These are phyloP conservation scores for Paratinospora sagittata DNA, from an alignment of 164 flowering plant genomes.

Conservation along the genomic window DNA sequence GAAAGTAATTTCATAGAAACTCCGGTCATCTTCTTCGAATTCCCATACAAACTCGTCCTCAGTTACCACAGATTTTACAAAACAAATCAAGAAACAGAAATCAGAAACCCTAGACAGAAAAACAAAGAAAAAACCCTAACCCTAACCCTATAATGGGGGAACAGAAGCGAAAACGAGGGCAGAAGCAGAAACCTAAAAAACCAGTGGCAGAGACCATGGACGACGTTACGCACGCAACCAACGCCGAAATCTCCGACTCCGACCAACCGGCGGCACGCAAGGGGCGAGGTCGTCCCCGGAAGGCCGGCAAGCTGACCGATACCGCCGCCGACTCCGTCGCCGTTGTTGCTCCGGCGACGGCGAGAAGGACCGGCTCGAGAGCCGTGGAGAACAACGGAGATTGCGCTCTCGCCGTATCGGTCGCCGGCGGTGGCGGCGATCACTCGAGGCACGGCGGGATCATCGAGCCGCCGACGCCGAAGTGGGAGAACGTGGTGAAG, in stretches of 20 bases:
- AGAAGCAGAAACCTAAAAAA: constrained; percentile 11
- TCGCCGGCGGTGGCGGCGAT: no score
- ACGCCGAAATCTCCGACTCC: constrained; percentile 28
- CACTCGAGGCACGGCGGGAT: no score
- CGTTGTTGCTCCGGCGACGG: background rate
- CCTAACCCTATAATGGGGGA: constrained; percentile 10
- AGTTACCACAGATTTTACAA: background rate
- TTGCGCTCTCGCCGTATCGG: background rate
- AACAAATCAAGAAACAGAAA: background rate
- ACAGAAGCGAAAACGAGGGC: constrained; percentile 20
- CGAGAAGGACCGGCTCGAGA: constrained; percentile 13
- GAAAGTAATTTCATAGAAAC: no score
- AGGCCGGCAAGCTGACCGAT: constrained; percentile 16
- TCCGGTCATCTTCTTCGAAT: background rate
- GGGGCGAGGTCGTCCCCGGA: constrained; percentile 46
- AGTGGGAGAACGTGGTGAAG: constrained; percentile 26
- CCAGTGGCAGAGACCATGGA: constrained; percentile 13
- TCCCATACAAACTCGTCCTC: background rate
- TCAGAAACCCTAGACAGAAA: no score
- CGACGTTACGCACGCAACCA: constrained; percentile 6
- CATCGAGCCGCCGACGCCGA: background rate
- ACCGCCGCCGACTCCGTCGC: background rate
- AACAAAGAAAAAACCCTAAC: background rate
- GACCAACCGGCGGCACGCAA: constrained; percentile 1
- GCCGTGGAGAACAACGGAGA: constrained; percentile 15